These are phyloP conservation scores for Ceratocystis ficicola DNA, from an alignment of 2,329 filamentous ascomycete species.

Conservation along the genomic window DNA sequence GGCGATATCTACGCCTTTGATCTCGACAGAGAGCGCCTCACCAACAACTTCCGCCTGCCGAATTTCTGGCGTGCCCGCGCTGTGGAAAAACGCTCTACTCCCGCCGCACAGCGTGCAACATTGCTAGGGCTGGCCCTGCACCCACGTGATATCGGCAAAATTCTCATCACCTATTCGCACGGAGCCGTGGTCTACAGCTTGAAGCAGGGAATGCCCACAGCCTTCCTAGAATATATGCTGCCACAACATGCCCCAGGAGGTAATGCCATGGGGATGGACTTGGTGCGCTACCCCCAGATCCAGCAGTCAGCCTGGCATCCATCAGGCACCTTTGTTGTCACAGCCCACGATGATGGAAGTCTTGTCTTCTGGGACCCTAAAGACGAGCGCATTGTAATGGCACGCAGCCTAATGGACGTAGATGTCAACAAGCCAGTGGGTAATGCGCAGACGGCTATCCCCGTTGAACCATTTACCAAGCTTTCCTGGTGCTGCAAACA, in stretches of 20 bases:
- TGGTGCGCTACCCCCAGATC: conserved; percentile 56
- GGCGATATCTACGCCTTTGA: conserved; percentile 90
- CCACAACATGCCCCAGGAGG: conserved; percentile 75
- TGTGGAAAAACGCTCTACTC: conserved; percentile 44
- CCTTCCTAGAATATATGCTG: conserved; percentile 73
- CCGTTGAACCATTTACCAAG: conserved; percentile 63
- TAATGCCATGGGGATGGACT: conserved; percentile 51
- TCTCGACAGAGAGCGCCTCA: conserved; percentile 63
- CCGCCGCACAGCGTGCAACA: conserved; percentile 28
- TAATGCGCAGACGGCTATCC: conserved; percentile 39
- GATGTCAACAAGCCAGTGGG: conserved; percentile 57
- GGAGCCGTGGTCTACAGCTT: conserved; percentile 88
- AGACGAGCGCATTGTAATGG: conserved; percentile 72
- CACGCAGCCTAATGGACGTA: conserved; percentile 63
- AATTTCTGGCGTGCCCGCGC: conserved; percentile 75
- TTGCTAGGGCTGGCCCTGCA: conserved; percentile 75
- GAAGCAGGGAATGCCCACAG: conserved; percentile 70
- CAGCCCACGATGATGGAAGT: conserved; percentile 79
- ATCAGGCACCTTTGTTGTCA: conserved; percentile 77
- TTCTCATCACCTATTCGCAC: conserved; percentile 80
- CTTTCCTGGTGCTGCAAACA: conserved; percentile 89
- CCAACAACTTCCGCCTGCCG: conserved; percentile 62
- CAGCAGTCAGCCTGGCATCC: conserved; percentile 89
- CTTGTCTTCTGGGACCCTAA: conserved; percentile 90
- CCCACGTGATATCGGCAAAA: conserved; percentile 79